These are phyloP conservation scores for Curvularia sp. DNA, from an alignment of 2,329 filamentous ascomycete species.

Conservation along the genomic window DNA sequence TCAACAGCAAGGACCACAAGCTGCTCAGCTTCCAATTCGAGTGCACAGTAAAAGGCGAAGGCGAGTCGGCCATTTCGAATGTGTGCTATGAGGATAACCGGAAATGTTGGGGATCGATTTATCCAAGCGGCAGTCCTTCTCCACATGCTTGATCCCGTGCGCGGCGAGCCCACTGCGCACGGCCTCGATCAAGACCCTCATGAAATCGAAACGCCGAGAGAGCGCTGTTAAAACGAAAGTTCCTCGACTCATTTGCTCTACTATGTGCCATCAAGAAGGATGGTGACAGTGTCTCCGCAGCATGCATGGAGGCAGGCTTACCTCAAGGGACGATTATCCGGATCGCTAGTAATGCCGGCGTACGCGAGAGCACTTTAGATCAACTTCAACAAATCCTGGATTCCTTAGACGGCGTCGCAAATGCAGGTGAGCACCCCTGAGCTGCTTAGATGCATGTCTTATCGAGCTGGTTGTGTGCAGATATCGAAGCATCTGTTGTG, in stretches of 20 bases:
- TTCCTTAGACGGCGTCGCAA: neutral
- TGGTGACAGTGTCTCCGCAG: neutral
- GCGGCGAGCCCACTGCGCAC: neutral
- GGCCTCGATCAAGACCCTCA: neutral
- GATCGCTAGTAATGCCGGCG: neutral
- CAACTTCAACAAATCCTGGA: neutral
- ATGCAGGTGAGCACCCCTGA: too few relatives aligned
- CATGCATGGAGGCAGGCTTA: neutral
- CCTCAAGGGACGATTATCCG: neutral
- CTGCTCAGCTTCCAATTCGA: too few relatives aligned
- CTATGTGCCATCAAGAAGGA: neutral
- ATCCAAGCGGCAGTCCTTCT: neutral
- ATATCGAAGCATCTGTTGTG: too few relatives aligned
- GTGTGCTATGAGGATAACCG: neutral
- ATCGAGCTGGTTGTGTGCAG: too few relatives aligned
- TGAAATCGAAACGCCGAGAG: neutral
- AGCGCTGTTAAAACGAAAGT: constrained; percentile 1
- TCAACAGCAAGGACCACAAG: too few relatives aligned
- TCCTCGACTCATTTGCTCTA: constrained; percentile 1
- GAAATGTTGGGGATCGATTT: neutral
- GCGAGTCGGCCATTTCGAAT: too few relatives aligned
- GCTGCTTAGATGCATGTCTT: too few relatives aligned
- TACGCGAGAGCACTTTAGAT: neutral
- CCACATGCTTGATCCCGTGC: neutral
- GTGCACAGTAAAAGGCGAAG: too few relatives aligned